A percentile compares a stretch with the other conserved stretches of the same genome.
Conservation (phyloP, 2,329 filamentous ascomycete species). For the Diaporthe australafricana region DNA sequence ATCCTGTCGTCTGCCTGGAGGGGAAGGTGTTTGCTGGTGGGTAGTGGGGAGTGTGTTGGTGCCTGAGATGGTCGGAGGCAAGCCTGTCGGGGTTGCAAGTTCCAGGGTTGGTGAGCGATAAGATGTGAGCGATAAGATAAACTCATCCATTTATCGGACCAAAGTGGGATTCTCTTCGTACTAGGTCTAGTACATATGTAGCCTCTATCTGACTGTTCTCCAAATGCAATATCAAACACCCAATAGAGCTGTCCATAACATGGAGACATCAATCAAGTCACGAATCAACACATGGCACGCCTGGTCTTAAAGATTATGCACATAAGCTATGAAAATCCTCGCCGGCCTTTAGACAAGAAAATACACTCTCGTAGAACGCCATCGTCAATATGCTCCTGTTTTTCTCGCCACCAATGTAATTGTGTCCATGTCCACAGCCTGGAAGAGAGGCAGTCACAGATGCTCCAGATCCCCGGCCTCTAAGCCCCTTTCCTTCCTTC, state of each 20-base stretch:
- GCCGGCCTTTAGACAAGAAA: slow-evolving; percentile 15
- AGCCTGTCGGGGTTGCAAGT: not conserved
- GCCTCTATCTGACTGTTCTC: too few relatives aligned
- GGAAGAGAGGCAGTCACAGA: slow-evolving; percentile 20
- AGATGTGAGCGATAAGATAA: slow-evolving; percentile 15
- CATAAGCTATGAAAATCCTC: slow-evolving; percentile 25
- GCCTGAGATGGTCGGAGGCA: slow-evolving; percentile 13
- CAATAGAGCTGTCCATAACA: too few relatives aligned
- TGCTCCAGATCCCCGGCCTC: slow-evolving; percentile 25
- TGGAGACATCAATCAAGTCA: not conserved
- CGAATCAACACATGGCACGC: not conserved
- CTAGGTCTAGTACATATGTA: too few relatives aligned
- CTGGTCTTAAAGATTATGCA: slow-evolving; percentile 31
- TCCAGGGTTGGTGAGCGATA: not conserved
- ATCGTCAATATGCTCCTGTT: slow-evolving; percentile 31
- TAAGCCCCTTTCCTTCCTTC: not conserved
- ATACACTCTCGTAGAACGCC: slow-evolving; percentile 25
- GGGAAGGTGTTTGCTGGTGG: not conserved
- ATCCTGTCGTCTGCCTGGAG: not conserved
- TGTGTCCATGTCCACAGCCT: slow-evolving; percentile 18
- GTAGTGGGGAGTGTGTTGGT: not conserved
- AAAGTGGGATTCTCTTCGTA: not conserved
- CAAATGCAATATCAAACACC: not conserved
- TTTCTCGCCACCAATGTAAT: slow-evolving; percentile 22
- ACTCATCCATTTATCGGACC: not conserved